Conservation (phyloP, 139 green algal genomes). For the Asterochloris erici region DNA sequence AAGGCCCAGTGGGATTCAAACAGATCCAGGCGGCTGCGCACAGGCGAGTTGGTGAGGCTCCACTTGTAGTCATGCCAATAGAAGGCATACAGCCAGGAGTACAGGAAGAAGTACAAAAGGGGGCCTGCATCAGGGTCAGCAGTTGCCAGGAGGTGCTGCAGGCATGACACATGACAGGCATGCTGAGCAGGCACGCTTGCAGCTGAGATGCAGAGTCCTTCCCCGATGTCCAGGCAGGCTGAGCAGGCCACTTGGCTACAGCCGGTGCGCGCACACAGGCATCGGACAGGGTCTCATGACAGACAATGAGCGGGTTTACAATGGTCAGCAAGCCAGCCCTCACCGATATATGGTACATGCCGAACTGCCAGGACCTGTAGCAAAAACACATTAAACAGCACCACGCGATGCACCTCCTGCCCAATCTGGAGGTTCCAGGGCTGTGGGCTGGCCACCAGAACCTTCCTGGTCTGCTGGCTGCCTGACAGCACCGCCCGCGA, state of each 20-base stretch:
- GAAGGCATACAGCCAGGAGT: slow-evolving; percentile 78
- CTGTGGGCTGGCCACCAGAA: slow-evolving; percentile 4
- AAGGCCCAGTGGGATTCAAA: slow-evolving; percentile 78
- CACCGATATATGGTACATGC: slow-evolving; percentile 43
- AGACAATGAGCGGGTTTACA: too few relatives aligned
- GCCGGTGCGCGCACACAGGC: too few relatives aligned
- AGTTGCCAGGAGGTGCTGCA: not conserved
- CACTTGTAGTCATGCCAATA: slow-evolving; percentile 89
- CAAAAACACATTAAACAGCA: slow-evolving; percentile 66
- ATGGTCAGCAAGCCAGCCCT: not conserved
- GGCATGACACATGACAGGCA: not conserved
- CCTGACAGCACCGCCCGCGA: not conserved
- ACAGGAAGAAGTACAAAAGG: slow-evolving; percentile 48
- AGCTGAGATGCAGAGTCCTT: too few relatives aligned
- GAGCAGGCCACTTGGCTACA: not conserved
- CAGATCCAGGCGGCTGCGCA: slow-evolving; percentile 55
- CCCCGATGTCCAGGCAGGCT: too few relatives aligned
- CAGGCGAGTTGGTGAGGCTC: slow-evolving; percentile 43
- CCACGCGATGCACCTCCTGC: slow-evolving; percentile 63
- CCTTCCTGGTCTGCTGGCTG: not conserved
- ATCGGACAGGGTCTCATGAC: too few relatives aligned
- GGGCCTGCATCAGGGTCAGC: slow-evolving; percentile 33
- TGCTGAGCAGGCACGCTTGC: not conserved
- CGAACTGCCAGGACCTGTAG: slow-evolving; percentile 42
- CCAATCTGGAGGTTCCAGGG: slow-evolving; percentile 28